A percentile compares a stretch with the other conserved stretches of the same genome.
These are phyloP conservation scores for Fagus sylvatica DNA, from an alignment of 306 rosid genomes.

Conservation along the genomic window DNA sequence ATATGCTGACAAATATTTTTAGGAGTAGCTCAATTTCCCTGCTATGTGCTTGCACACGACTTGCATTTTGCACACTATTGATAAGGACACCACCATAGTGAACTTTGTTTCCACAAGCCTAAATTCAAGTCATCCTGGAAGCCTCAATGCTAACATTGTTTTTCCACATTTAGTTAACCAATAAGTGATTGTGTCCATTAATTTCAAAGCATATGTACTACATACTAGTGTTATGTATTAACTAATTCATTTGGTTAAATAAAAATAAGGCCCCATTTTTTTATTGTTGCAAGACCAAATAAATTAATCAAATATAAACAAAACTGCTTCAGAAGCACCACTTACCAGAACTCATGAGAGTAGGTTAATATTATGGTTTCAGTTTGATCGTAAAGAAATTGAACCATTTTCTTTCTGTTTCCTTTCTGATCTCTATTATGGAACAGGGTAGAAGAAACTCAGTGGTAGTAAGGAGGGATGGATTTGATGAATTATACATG, in stretches of 20 bases:
- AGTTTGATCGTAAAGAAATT: not conserved
- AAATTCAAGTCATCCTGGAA: too few relatives aligned
- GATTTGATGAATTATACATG: conserved; percentile 73
- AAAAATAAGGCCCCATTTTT: not conserved
- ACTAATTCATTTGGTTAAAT: not conserved
- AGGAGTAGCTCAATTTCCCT: not conserved
- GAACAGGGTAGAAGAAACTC: conserved; percentile 93
- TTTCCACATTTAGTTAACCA: not conserved
- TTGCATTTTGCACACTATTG: too few relatives aligned
- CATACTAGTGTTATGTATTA: not conserved
- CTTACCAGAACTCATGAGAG: not conserved
- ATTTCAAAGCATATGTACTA: not conserved
- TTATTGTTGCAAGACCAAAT: not conserved
- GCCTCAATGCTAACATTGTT: too few relatives aligned
- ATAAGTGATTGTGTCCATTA: not conserved
- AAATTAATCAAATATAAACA: not conserved
- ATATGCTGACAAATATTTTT: too few relatives aligned
- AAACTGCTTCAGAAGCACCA: not conserved
- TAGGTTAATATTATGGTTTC: too few relatives aligned
- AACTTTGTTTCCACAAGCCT: too few relatives aligned
- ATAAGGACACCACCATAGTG: too few relatives aligned
- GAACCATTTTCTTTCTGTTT: not conserved
- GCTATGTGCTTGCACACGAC: not conserved
- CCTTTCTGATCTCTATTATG: not conserved
- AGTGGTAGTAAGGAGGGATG: conserved; percentile 62